Conservation (phyloP, 78 protist genomes). For the Dictyostelium capitatum region DNA sequence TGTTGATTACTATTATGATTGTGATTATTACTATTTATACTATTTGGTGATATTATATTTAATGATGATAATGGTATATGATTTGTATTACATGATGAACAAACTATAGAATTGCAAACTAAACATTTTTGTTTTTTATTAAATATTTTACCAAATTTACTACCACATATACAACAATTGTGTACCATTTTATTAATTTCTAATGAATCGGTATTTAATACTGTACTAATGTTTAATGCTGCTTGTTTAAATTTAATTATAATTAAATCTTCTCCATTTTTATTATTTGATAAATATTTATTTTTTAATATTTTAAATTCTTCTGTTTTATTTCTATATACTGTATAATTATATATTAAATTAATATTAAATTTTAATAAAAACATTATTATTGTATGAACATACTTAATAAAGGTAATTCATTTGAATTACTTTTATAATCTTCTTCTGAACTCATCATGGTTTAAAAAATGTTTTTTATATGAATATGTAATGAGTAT, state of each 20-base stretch:
- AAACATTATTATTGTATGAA: neutral
- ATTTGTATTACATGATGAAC: conserved; percentile 51
- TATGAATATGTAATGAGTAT: no score
- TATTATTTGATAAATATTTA: neutral
- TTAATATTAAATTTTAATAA: no score
- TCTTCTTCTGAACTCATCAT: no score
- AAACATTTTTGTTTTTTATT: conserved; percentile 65
- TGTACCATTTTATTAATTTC: conserved; percentile 24
- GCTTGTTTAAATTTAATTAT: conserved; percentile 38
- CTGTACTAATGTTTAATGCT: conserved; percentile 21
- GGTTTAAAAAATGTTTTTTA: no score
- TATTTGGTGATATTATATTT: neutral
- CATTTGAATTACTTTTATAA: no score
- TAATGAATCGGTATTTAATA: neutral
- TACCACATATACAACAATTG: conserved; percentile 60
- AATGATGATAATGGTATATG: conserved; percentile 25
- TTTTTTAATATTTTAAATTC: conserved; percentile 28
- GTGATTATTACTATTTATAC: neutral
- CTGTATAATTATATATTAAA: neutral
- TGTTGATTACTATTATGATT: neutral
- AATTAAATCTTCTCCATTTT: conserved; percentile 26
- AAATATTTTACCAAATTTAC: conserved; percentile 47
- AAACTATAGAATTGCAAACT: conserved; percentile 46
- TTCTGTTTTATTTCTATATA: conserved; percentile 39
- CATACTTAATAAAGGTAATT: no score